phyloP scores from a whole-genome alignment of 768 basidiomycete species.

The Podaxis pistillaris region DNA sequence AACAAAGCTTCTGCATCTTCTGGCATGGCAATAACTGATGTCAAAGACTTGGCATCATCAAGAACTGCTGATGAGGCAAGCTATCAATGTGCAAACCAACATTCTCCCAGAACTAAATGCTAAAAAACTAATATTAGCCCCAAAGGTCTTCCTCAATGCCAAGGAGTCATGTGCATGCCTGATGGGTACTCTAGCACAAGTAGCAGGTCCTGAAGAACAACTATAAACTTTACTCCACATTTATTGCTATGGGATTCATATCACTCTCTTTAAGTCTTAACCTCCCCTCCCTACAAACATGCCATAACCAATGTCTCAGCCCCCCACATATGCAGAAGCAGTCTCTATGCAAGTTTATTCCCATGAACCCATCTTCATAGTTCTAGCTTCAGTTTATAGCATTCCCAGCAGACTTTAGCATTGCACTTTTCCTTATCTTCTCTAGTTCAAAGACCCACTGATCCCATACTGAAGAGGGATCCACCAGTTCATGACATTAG shows the following conservation, averaged over 20 bases:
- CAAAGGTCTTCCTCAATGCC: no score
- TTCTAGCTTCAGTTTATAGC: background rate
- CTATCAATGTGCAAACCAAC: no score
- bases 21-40: no score
- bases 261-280: background rate
- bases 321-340: constrained; percentile 6
- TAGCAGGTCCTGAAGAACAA: no score
- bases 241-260: background rate
- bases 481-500: constrained; percentile 13
- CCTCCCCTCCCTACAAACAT: background rate
- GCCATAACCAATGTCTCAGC: constrained; percentile 4
- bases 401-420: background rate
- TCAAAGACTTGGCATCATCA: no score
- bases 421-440: background rate
- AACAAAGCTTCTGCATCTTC: no score
- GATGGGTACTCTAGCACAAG: no score
- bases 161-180: no score
- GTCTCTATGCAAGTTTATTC: background rate
- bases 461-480: background rate
- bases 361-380: constrained; percentile 2
- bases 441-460: background rate
- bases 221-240: background rate
- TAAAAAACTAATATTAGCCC: no score
- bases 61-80: no score
- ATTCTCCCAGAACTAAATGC: no score